Conservation (phyloP, 345 rosid species). For the Camelina sativa region DNA sequence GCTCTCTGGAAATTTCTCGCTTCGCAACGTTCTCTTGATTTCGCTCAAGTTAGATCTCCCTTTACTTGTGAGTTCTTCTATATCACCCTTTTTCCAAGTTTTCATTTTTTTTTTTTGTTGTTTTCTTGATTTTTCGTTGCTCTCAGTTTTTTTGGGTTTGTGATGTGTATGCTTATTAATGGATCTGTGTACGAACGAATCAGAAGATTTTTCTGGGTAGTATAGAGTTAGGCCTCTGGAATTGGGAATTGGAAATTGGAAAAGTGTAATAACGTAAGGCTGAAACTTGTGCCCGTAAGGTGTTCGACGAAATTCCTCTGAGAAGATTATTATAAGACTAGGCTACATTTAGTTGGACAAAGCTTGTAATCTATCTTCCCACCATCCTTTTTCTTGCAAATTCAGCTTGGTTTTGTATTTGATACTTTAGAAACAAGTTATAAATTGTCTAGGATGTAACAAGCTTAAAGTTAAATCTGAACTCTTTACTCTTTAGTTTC, state of each 20-base stretch:
- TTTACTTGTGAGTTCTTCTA: conserved; percentile 17
- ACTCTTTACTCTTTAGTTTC: conserved; percentile 18
- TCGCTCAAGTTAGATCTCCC: conserved; percentile 1
- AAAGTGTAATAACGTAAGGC: neutral
- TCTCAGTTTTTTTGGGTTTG: conserved; percentile 1
- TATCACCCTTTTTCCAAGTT: neutral
- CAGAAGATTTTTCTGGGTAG: neutral
- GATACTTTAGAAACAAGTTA: too few relatives aligned
- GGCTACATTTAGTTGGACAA: too few relatives aligned
- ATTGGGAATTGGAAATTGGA: neutral
- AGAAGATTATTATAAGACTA: neutral
- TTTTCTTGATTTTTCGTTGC: neutral
- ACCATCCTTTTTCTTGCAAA: too few relatives aligned
- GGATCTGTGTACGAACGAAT: neutral
- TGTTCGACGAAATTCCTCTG: conserved; percentile 39
- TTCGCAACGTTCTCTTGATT: conserved; percentile 14
- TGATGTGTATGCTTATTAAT: conserved; percentile 2
- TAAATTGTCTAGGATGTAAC: too few relatives aligned
- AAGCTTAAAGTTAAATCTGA: too few relatives aligned
- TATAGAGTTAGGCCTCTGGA: neutral
- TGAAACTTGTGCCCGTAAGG: neutral
- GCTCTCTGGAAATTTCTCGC: conserved; percentile 31
- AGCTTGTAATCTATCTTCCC: too few relatives aligned
- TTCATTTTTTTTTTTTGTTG: neutral
- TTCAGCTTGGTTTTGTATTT: too few relatives aligned